These are phyloP conservation scores for Jacaranda mimosifolia DNA, from an alignment of 257 asterid genomes.

Conservation along the genomic window DNA sequence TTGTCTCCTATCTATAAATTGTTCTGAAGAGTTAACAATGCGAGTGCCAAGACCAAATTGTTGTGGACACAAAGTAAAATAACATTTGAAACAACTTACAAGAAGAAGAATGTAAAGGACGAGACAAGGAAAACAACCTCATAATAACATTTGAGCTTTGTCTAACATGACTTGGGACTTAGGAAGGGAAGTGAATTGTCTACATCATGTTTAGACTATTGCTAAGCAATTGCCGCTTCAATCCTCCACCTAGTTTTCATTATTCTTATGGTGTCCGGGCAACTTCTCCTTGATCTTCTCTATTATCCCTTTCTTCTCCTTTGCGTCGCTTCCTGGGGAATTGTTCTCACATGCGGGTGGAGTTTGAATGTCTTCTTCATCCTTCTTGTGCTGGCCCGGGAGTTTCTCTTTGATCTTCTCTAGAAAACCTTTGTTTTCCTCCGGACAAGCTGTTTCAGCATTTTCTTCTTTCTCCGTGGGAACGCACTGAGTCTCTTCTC, in stretches of 20 bases:
- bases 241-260: neutral
- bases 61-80: constrained; percentile 12
- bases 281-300: constrained; percentile 59
- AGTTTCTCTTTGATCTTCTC: constrained; percentile 59
- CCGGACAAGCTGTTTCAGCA: constrained; percentile 29
- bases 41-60: neutral
- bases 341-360: constrained; percentile 38
- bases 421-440: constrained; percentile 51
- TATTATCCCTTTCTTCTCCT: constrained; percentile 52
- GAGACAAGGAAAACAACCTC: neutral
- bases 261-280: constrained; percentile 36
- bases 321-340: constrained; percentile 35
- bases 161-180: too few relatives aligned
- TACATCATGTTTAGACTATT: neutral
- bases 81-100: constrained; percentile 8
- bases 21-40: neutral
- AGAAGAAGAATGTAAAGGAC: constrained; percentile 15
- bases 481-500: constrained; percentile 20
- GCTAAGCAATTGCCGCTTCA: neutral
- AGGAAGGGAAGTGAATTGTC: too few relatives aligned
- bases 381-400: constrained; percentile 51
- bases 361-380: constrained; percentile 26
- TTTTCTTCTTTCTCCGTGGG: constrained; percentile 34
- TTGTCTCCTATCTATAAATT: neutral
- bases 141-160: neutral